Conservation (phyloP, 2,329 filamentous ascomycete genomes). For the Scolecobasidium constrictum region DNA sequence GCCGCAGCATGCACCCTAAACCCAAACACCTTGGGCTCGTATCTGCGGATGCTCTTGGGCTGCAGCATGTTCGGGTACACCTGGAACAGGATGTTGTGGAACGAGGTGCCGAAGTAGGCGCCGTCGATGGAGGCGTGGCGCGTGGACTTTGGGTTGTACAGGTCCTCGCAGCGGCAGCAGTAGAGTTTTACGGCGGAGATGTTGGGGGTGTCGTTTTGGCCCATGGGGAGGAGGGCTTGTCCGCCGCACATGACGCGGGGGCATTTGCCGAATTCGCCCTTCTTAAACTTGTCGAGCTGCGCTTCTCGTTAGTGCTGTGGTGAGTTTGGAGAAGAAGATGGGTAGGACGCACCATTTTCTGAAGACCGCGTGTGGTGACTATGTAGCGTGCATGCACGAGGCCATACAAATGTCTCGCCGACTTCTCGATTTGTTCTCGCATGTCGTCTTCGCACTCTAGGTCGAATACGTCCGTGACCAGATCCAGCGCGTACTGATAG, state of each 20-base stretch:
- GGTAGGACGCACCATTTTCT: constrained; percentile 71
- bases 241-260: constrained; percentile 91
- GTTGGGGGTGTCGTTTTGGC: constrained; percentile 80
- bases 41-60: constrained; percentile 72
- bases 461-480: constrained; percentile 97
- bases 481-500: constrained; percentile 95
- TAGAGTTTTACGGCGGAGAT: constrained; percentile 91
- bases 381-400: constrained; percentile 95
- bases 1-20: constrained; percentile 92
- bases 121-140: constrained; percentile 93
- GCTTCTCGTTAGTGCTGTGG: constrained; percentile 3
- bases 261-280: constrained; percentile 95
- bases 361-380: constrained; percentile 83
- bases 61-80: constrained; percentile 89
- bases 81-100: constrained; percentile 98
- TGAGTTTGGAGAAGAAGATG: constrained; percentile 1
- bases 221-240: constrained; percentile 89
- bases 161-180: constrained; percentile 93
- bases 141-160: constrained; percentile 97
- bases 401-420: constrained; percentile 87
- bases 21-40: constrained; percentile 83
- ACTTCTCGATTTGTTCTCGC: constrained; percentile 96
- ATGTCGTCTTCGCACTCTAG: constrained; percentile 98
- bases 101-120: constrained; percentile 94
- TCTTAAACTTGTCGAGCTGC: constrained; percentile 97